Evolutionary conservation across 257 asterid genomes (phyloP).

Genomic region (Capsicum chinense): DNA sequence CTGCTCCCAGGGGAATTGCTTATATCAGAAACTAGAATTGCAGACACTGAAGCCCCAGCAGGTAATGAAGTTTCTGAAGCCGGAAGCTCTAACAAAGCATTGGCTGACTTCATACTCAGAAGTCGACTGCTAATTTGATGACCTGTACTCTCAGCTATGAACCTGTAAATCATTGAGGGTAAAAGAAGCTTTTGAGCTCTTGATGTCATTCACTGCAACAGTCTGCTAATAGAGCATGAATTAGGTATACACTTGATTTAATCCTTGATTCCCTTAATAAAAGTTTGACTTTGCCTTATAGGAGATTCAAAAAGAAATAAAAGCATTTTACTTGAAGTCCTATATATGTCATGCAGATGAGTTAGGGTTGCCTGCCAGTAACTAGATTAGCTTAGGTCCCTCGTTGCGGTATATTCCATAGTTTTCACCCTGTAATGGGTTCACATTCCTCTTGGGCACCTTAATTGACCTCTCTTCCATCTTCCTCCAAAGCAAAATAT

Average conservation of each 20-base stretch:
- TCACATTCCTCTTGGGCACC: neutral
- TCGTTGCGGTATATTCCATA: neutral
- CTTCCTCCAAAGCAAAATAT: neutral
- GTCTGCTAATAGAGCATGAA: slow-evolving; percentile 20
- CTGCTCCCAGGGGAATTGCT: slow-evolving; percentile 48
- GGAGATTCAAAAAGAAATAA: neutral
- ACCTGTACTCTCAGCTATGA: slow-evolving; percentile 95
- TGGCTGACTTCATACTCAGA: slow-evolving; percentile 92
- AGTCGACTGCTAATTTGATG: slow-evolving; percentile 91
- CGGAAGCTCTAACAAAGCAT: slow-evolving; percentile 82
- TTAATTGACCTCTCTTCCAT: neutral
- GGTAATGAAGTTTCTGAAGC: slow-evolving; percentile 65
- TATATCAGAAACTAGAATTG: slow-evolving; percentile 71
- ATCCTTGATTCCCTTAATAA: neutral
- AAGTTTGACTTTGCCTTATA: neutral
- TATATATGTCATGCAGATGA: neutral
- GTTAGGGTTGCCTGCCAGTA: neutral
- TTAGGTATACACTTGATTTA: neutral
- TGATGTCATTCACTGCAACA: slow-evolving; percentile 30
- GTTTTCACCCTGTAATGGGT: neutral
- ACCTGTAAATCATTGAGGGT: slow-evolving; percentile 49
- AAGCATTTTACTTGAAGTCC: neutral
- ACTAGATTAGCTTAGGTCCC: slow-evolving; percentile 6
- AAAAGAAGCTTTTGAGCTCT: neutral
- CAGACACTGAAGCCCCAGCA: slow-evolving; percentile 67